These are phyloP conservation scores for Blastobotrys apis DNA, from an alignment of 1,139 yeast genomes.

Conservation along the genomic window DNA sequence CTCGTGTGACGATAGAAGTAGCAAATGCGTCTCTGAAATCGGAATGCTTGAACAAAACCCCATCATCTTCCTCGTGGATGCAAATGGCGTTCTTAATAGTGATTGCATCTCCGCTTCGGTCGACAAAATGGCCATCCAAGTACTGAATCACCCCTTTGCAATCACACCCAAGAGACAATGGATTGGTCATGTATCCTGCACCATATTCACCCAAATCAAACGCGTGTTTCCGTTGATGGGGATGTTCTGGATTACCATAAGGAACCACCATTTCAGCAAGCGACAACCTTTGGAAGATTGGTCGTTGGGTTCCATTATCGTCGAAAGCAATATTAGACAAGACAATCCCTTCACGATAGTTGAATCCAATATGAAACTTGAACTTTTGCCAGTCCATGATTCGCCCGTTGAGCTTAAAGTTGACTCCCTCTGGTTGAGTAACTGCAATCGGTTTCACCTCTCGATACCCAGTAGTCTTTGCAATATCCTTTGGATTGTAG, in stretches of 20 bases:
- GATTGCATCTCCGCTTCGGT: conserved; percentile 61
- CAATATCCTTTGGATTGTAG: conserved; percentile 18
- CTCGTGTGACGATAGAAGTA: conserved; percentile 59
- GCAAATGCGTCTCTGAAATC: conserved; percentile 78
- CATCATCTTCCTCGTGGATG: conserved; percentile 83
- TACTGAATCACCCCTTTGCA: conserved; percentile 82
- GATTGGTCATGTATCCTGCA: conserved; percentile 81
- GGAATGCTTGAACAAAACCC: conserved; percentile 72
- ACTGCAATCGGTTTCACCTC: conserved; percentile 31
- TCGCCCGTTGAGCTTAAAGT: conserved; percentile 65
- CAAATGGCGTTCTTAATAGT: conserved; percentile 74
- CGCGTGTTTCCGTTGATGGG: conserved; percentile 81
- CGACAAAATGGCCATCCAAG: conserved; percentile 68
- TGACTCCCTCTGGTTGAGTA: conserved; percentile 78
- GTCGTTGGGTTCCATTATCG: conserved; percentile 40
- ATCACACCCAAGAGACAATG: conserved; percentile 73
- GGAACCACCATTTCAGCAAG: conserved; percentile 83
- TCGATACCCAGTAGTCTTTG: conserved; percentile 13
- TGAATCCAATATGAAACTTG: conserved; percentile 73
- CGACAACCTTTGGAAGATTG: conserved; percentile 68
- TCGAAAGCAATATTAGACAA: conserved; percentile 67
- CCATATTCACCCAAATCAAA: conserved; percentile 85
- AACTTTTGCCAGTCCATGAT: conserved; percentile 74
- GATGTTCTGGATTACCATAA: conserved; percentile 73
- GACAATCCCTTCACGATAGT: conserved; percentile 81